These are phyloP conservation scores for Beta lomatogona DNA, from an alignment of 179 eudicot species.

Conservation along the genomic window DNA sequence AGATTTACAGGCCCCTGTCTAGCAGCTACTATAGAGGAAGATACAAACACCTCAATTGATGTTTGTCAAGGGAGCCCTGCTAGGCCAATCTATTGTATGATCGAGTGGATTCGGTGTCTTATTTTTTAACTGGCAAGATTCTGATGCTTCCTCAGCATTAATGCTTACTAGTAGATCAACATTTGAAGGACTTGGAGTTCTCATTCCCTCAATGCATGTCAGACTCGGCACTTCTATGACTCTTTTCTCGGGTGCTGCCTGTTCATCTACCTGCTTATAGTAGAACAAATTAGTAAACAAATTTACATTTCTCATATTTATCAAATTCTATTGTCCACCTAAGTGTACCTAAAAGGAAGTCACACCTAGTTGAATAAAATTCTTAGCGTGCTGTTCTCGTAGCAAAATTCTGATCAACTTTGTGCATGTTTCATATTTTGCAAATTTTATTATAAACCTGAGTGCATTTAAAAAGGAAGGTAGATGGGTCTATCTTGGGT, in stretches of 20 bases:
- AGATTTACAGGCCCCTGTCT: background rate
- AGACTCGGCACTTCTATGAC: conserved; percentile 57
- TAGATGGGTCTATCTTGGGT: too few relatives aligned
- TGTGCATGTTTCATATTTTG: too few relatives aligned
- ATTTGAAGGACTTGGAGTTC: conserved; percentile 37
- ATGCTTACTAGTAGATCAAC: conserved; percentile 9
- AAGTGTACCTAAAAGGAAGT: too few relatives aligned
- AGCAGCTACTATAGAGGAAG: background rate
- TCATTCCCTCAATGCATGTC: conserved; percentile 68
- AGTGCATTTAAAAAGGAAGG: too few relatives aligned
- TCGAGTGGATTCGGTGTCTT: conserved; percentile 18
- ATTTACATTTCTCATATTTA: too few relatives aligned
- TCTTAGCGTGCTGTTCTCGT: too few relatives aligned
- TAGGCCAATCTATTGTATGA: conserved; percentile 1
- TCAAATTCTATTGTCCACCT: too few relatives aligned
- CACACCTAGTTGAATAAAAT: too few relatives aligned
- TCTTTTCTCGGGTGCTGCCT: conserved; percentile 39
- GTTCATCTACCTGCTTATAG: conserved; percentile 57
- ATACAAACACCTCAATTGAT: conserved; percentile 32
- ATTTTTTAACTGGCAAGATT: conserved; percentile 2
- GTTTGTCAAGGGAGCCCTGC: conserved; percentile 55
- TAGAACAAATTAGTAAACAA: background rate
- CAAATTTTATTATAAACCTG: too few relatives aligned
- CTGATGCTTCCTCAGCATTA: background rate
- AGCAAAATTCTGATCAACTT: too few relatives aligned